Evolutionary conservation across 768 basidiomycete species (phyloP).

Genomic region (Russula vinacea): DNA sequence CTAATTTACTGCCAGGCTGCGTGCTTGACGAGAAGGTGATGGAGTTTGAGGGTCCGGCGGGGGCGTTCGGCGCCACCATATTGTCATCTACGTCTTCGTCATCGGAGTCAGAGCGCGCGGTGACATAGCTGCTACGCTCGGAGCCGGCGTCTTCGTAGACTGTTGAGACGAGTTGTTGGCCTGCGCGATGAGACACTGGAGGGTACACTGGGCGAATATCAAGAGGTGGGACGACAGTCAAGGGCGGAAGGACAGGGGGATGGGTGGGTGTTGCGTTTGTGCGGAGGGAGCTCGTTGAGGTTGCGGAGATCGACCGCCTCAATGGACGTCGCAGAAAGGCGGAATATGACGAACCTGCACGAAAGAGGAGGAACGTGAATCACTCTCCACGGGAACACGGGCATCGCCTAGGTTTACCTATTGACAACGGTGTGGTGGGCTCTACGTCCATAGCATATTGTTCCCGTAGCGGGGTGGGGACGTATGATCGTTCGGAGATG

Average conservation of each 20-base stretch:
- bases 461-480: conserved; percentile 49
- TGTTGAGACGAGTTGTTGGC: conserved; percentile 35
- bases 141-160: conserved; percentile 36
- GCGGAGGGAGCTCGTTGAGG: conserved; percentile 40
- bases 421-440: conserved; percentile 32
- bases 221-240: conserved; percentile 33
- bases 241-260: conserved; percentile 53
- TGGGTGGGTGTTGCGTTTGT: conserved; percentile 51
- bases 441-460: conserved; percentile 22
- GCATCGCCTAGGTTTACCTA: conserved; percentile 36
- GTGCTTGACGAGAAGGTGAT: neutral
- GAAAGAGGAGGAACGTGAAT: conserved; percentile 6
- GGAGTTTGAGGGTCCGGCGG: conserved; percentile 14
- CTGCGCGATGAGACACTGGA: conserved; percentile 26
- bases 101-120: conserved; percentile 32
- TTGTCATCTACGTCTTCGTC: conserved; percentile 24
- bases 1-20: neutral
- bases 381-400: conserved; percentile 12
- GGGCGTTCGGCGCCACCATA: neutral
- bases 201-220: conserved; percentile 27
- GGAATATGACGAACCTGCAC: conserved; percentile 37
- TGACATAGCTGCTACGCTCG: conserved; percentile 38
- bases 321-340: conserved; percentile 62
- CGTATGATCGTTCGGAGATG: conserved; percentile 62
- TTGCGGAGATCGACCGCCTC: conserved; percentile 63